Base-by-base conservation (phyloP, 805 yeast genomes). In the Candida sakaeoensis region DNA sequence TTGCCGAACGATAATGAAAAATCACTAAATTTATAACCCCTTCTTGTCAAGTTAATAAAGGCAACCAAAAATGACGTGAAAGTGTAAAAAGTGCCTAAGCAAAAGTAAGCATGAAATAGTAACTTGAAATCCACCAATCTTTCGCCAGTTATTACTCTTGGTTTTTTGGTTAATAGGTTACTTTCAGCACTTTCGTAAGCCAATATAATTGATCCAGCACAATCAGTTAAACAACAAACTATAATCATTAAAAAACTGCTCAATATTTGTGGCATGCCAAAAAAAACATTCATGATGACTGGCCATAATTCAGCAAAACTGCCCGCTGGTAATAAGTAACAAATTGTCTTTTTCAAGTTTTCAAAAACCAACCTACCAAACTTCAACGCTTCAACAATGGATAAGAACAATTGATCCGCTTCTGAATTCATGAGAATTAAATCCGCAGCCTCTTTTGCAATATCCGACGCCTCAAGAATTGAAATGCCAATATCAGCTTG, bases 321-420 rank as follows among this genome's bases (percentile, higher is more conserved):
- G 21, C 79, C 79, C 28, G 78, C 80, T n/a, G 79, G 79, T 40
- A 74, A 53, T 41, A 74, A 54, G 50, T 74, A 72, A 5, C 63
- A 65, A 42, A 74, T 60, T 2, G 72, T 69, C 49, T 74, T 74
- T 45, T 58, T 65, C 50, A 74, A 54, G 45, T 74, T 74, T 46
- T 74, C 77, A 50, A 72, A 71, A 16, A 73, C 77, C 36, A 73
- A 55, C 43, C 74, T 58, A 14, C 76, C 75, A 43, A 58, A 66
- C 38, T 56, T 57, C 44, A 69, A 49, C 1, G 73, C 74, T 24
- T 55, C 56, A 17, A 61, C 49, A 8, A 61, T 55, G 4, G 62
- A 53, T 17, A 50, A 47, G 14, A 59, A 54, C 17, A 39, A 29
- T 23, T 34, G 35, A 39, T 39, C 42, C 19, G 28, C 39, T 3